Evolutionary conservation across 2,329 filamentous ascomycete genomes (phyloP).

Genomic region (Penicillium rolfsii): DNA sequence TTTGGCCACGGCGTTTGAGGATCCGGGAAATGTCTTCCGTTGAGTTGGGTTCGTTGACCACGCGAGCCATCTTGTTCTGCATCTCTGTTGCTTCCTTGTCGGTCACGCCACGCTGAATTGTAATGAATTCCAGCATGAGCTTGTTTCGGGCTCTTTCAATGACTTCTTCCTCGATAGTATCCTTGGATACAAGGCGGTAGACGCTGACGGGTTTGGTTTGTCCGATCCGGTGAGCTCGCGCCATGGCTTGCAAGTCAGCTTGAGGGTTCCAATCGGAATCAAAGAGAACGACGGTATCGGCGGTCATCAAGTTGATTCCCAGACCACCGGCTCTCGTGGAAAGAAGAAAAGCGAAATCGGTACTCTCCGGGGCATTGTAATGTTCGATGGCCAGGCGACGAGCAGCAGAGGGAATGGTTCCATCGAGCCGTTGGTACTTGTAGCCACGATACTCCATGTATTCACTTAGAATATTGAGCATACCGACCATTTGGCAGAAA

Average conservation of each 20-base stretch:
- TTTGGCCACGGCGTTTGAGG: conserved; percentile 95
- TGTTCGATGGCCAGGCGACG: conserved; percentile 95
- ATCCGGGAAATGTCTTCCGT: conserved; percentile 96
- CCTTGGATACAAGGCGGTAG: conserved; percentile 94
- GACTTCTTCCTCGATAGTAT: conserved; percentile 97
- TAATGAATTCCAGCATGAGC: conserved; percentile 94
- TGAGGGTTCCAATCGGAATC: conserved; percentile 98
- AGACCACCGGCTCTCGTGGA: conserved; percentile 94
- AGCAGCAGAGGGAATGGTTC: conserved; percentile 85
- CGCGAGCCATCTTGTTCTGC: conserved; percentile 73
- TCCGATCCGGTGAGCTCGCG: conserved; percentile 94
- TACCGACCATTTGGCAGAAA: conserved; percentile 99
- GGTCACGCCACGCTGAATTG: conserved; percentile 94
- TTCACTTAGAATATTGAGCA: conserved; percentile 94
- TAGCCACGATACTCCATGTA: conserved; percentile 93
- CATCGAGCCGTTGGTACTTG: conserved; percentile 91
- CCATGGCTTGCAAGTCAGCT: conserved; percentile 97
- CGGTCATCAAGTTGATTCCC: conserved; percentile 99
- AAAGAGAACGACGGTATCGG: conserved; percentile 95
- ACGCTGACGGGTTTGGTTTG: conserved; percentile 96
- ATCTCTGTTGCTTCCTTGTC: conserved; percentile 88
- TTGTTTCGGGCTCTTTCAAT: conserved; percentile 96
- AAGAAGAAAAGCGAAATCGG: conserved; percentile 93
- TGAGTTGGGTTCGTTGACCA: conserved; percentile 77
- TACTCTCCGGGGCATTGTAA: conserved; percentile 95